A percentile compares a stretch with the other conserved stretches of the same genome.
These are phyloP conservation scores for Cercospora sesami DNA, from an alignment of 2,329 filamentous ascomycete species.

Conservation along the genomic window DNA sequence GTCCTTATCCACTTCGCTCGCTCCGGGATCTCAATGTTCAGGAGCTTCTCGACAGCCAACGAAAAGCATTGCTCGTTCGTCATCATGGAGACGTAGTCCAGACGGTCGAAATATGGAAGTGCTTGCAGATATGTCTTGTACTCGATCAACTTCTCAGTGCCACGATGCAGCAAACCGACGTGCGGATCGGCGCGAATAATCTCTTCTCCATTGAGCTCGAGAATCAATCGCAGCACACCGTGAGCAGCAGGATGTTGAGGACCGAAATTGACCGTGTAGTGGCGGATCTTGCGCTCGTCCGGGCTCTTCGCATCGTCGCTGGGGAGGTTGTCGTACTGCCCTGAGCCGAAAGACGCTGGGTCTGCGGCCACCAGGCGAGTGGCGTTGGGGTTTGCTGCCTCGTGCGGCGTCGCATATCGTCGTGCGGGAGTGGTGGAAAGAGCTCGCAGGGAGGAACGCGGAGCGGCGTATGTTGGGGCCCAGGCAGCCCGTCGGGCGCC, in stretches of 20 bases:
- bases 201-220: constrained; percentile 96
- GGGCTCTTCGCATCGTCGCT: constrained; percentile 49
- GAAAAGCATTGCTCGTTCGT: constrained; percentile 99
- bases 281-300: constrained; percentile 81
- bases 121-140: constrained; percentile 99
- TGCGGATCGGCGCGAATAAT: constrained; percentile 96
- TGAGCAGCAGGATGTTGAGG: constrained; percentile 98
- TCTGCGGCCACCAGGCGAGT: constrained; percentile 61
- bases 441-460: constrained; percentile 49
- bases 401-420: constrained; percentile 60
- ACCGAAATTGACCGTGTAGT: constrained; percentile 99
- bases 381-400: constrained; percentile 23
- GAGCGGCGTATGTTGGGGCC: constrained; percentile 34
- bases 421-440: constrained; percentile 67
- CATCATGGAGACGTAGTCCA: constrained; percentile 99
- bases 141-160: constrained; percentile 99
- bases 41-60: constrained; percentile 92
- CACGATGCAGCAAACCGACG: constrained; percentile 91
- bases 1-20: constrained; percentile 97
- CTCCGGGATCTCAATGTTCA: constrained; percentile 94
- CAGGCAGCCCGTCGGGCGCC: constrained; percentile 52
- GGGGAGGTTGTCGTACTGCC: constrained; percentile 48
- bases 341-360: constrained; percentile 57
- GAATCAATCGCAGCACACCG: constrained; percentile 94
- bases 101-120: constrained; percentile 94